phyloP scores from a whole-genome alignment of 257 asterid species.

The Lantana camara region DNA sequence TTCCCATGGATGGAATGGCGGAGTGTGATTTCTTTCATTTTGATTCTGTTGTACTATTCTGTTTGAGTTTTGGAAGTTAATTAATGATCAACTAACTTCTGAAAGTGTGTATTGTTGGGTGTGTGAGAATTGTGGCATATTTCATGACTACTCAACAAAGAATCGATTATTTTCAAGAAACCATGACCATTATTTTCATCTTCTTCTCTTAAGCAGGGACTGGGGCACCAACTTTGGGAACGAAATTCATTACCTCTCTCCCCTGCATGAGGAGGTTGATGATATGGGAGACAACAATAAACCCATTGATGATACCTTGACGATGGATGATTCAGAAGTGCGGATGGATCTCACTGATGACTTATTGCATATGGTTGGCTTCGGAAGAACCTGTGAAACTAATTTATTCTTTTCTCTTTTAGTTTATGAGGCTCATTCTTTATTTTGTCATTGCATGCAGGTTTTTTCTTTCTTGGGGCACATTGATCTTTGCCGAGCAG shows the following conservation, averaged over 20 bases:
- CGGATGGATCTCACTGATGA: slow-evolving; percentile 98
- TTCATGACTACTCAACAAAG: background rate
- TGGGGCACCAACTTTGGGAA: slow-evolving; percentile 56
- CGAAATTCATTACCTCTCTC: slow-evolving; percentile 39
- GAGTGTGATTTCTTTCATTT: too few relatives aligned
- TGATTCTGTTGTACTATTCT: too few relatives aligned
- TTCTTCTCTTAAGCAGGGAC: slow-evolving; percentile 54
- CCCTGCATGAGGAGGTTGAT: slow-evolving; percentile 31
- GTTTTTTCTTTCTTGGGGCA: slow-evolving; percentile 90
- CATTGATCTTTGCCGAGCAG: slow-evolving; percentile 88
- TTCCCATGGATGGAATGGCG: background rate
- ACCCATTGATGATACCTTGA: slow-evolving; percentile 32
- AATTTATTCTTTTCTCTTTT: background rate
- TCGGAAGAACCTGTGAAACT: background rate
- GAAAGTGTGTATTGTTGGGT: background rate
- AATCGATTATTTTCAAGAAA: slow-evolving; percentile 2
- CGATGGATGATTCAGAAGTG: slow-evolving; percentile 58
- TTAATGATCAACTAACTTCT: background rate
- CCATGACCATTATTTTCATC: slow-evolving; percentile 3
- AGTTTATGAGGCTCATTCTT: slow-evolving; percentile 5
- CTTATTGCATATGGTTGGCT: slow-evolving; percentile 83
- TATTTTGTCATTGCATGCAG: slow-evolving; percentile 39
- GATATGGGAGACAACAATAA: slow-evolving; percentile 40
- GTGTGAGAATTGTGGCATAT: slow-evolving; percentile 3
- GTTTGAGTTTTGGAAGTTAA: too few relatives aligned